Base-by-base conservation (phyloP, 768 basidiomycete genomes). In the Lactifluus subvellereus region DNA sequence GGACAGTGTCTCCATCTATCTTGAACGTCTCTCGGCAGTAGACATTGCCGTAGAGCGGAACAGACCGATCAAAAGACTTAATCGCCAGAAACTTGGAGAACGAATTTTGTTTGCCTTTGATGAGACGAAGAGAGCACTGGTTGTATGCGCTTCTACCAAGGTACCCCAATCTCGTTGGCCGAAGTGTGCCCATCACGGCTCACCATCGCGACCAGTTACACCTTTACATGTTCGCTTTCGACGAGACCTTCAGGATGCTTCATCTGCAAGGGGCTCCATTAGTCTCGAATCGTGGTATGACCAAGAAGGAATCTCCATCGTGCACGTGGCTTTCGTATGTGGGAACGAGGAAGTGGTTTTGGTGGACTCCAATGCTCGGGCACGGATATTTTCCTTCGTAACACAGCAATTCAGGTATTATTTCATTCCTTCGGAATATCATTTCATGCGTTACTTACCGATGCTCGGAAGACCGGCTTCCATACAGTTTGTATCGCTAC, bases 291-390 rank as follows among this genome's bases (percentile, higher is more conserved):
- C 64, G 0, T 85, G 83, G 82, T 84, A 82, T 62, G 22, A 66
- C 10, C 53, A 54, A 22, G 62, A 67, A 0, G 67, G 61, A 2
- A n/a, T 63, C 1, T 54, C 57, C 3, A 74, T 84, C 22, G 59
- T 50, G 1, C 72, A 74, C 16, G 71, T 78, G 4, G 74, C 76
- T 45, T 83, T 82, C 60, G 73, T 83, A 0, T 71, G 71, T 38
- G 80, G 82, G 4, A 77, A 69, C 32, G 84, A 86, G 61, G 85
- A 86, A 54, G 57, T 86, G 4, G 66, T 81, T 0, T 66, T 86
- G 0, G 71, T 85, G 2, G 85, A 86, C 60, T 74, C 75, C 2
- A 67, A 60, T 2, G 71, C 72, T 0, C 75, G 75, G 8, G 78
- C 75, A 3, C 72, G 84, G 8, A 75, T 86, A 6, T 85, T 78